Conservation (phyloP, 495 filamentous ascomycete genomes). For the Aspergillus panamensis region DNA sequence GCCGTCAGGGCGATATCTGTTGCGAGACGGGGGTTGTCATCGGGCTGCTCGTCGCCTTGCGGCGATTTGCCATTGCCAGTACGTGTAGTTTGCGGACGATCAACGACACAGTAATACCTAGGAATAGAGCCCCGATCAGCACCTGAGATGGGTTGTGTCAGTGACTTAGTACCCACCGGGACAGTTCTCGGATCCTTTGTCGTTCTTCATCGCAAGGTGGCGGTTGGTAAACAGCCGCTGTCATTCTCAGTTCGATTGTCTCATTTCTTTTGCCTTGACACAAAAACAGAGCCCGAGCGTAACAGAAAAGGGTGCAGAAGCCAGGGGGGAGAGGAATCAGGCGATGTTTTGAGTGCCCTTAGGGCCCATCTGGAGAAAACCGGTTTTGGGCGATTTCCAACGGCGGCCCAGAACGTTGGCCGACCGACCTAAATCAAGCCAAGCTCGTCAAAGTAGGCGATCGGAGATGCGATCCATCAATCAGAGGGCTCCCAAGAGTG, state of each 20-base stretch:
- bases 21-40: conserved; percentile 25
- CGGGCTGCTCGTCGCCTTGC: conserved; percentile 18
- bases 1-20: conserved; percentile 59
- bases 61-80: conserved; percentile 6
- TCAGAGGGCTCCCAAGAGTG: no score
- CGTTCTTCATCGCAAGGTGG: conserved; percentile 14
- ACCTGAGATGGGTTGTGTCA: background rate
- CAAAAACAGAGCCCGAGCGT: background rate
- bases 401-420: background rate
- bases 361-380: background rate
- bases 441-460: background rate
- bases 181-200: conserved; percentile 17
- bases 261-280: background rate
- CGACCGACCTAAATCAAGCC: no score
- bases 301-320: background rate
- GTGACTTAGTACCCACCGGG: conserved; percentile 15
- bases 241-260: conserved; percentile 4
- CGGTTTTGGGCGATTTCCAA: background rate
- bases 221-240: conserved; percentile 12
- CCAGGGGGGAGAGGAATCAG: background rate
- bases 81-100: conserved; percentile 7
- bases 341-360: background rate
- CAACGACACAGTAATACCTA: conserved; percentile 35
- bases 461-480: no score
- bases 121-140: conserved; percentile 3